Evolutionary conservation across 148 eudicot genomes (phyloP), one percentile per base, ranked within the genome.

Genomic region (Persicaria tinctoria): DNA sequence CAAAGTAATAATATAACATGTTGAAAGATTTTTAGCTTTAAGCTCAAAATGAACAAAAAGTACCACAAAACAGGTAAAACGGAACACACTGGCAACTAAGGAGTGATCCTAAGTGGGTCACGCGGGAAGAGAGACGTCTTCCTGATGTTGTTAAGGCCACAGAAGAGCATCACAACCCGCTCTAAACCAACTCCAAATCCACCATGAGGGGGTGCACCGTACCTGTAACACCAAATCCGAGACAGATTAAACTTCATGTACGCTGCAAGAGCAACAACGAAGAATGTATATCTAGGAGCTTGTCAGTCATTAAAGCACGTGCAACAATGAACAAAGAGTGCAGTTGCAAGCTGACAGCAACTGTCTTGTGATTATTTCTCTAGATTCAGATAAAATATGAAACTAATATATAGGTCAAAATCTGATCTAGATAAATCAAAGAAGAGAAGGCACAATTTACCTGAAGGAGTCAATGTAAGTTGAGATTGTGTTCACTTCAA

Each of bases 141-240:
- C 44, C 95, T 81, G 70, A 92, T 92, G 85, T 90, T 90, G 83
- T 90, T 85, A 32, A 92, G 91, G 51, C 79, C 86, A 69, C 97
- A 92, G 82, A 88, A 92, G 14, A 92, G 92, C 97, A 92, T 92
- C 68, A 92, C 92, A 74, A 89, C 94, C 13, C 95, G 88, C 88
- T 93, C 98, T 70, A 91, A 82, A 45, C 97, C 98, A 73, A 87
- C 97, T 71, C 98, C 97, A 74, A 93, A 93, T 2, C 98, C 98
- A 66, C 97, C 98, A 59, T 93, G 98, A 16, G 90, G 97, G 49
- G 97, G 93, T 13, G 98, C 90, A 14, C 98, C 97, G 73, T 87
- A 89, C 91, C 98, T 93, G 82, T 8, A 72, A 62, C 5, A 18
- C 38, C 38, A 59, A 62, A 62, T 41, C 44, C 44, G 44, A 62